A percentile compares a stretch with the other conserved stretches of the same genome.
These are phyloP conservation scores for Acanthamoeba culbertsoni DNA, from an alignment of 208 protist species.

Conservation along the genomic window DNA sequence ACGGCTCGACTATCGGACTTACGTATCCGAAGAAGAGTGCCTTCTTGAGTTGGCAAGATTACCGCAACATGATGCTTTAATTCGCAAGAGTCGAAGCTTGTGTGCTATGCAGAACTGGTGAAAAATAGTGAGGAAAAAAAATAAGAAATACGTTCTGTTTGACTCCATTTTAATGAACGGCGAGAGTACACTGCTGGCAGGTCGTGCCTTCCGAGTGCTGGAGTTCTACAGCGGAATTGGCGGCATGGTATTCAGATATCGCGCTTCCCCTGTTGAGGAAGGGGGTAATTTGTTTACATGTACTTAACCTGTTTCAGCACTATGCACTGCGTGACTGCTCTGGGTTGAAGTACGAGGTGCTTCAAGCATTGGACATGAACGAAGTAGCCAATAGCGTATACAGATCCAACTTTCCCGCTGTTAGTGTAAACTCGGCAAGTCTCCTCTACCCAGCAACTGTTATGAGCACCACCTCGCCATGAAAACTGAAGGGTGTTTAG, in stretches of 20 bases:
- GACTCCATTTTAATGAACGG: too few species aligned
- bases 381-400: constrained; percentile 19
- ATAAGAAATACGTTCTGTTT: too few species aligned
- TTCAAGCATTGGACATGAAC: constrained; percentile 40
- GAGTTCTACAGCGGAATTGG: constrained; percentile 24
- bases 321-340: not conserved
- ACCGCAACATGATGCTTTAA: not conserved
- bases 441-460: not conserved
- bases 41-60: not conserved
- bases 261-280: not conserved
- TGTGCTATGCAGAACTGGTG: too few species aligned
- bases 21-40: not conserved
- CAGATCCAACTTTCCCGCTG: not conserved
- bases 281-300: not conserved
- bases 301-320: not conserved
- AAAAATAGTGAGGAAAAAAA: too few species aligned
- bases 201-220: constrained; percentile 13
- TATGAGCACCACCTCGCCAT: not conserved
- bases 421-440: not conserved
- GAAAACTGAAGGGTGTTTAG: not conserved
- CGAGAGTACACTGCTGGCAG: too few species aligned
- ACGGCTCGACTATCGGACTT: not conserved
- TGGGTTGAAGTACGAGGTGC: not conserved
- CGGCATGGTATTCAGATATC: not conserved
- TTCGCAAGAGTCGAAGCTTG: not conserved